Conservation (phyloP, 2,329 filamentous ascomycete species). For the Cladophialophora chaetospira region DNA sequence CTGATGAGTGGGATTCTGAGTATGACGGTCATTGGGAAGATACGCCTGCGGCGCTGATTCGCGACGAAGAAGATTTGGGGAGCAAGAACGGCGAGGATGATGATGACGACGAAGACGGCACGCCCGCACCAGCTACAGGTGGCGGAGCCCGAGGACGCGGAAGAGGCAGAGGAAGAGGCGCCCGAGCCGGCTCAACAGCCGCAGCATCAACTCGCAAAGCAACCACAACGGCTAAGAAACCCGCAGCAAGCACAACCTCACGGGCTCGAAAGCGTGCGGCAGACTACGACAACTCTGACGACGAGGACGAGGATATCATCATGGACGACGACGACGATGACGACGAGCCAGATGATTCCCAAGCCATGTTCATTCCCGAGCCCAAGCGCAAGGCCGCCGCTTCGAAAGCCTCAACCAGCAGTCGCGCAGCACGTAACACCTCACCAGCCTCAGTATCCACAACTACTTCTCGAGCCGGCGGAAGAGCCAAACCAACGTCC, state of each 20-base stretch:
- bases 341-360: constrained; percentile 37
- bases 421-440: not conserved
- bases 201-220: constrained; percentile 41
- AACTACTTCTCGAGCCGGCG: not conserved
- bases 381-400: constrained; percentile 21
- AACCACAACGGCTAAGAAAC: constrained; percentile 39
- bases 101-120: constrained; percentile 52
- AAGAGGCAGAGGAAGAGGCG: constrained; percentile 47
- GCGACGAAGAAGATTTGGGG: constrained; percentile 47
- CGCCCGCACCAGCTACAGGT: constrained; percentile 41
- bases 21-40: constrained; percentile 84
- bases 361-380: constrained; percentile 33
- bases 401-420: constrained; percentile 12
- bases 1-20: constrained; percentile 84
- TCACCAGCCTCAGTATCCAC: not conserved
- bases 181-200: constrained; percentile 44
- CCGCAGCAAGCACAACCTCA: constrained; percentile 34
- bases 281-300: constrained; percentile 35
- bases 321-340: constrained; percentile 45
- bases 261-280: constrained; percentile 38
- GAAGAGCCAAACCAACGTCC: constrained; percentile 3
- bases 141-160: constrained; percentile 49
- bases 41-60: constrained; percentile 66
- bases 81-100: constrained; percentile 40
- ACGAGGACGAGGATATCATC: constrained; percentile 41